Conservation (phyloP, 768 basidiomycete genomes). For the Mycena filopes region DNA sequence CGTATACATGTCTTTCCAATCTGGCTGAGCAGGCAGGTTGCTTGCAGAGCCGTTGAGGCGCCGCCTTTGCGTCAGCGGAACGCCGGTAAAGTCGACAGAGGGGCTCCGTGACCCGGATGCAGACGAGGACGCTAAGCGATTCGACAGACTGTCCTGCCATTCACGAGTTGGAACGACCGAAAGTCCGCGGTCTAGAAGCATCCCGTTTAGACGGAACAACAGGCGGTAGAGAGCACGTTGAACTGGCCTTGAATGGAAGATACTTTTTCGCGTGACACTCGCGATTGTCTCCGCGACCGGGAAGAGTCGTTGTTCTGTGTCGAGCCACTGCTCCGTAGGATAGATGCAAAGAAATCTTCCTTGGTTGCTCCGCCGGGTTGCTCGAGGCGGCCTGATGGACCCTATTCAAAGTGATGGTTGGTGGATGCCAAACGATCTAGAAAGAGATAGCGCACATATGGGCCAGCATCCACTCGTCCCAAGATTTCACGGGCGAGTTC, state of each 20-base stretch:
- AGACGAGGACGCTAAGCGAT: slow-evolving; percentile 54
- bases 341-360: slow-evolving; percentile 83
- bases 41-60: slow-evolving; percentile 50
- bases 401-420: slow-evolving; percentile 51
- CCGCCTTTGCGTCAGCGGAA: slow-evolving; percentile 58
- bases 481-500: slow-evolving; percentile 82
- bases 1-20: slow-evolving; percentile 72
- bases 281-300: slow-evolving; percentile 76
- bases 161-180: slow-evolving; percentile 75
- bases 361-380: slow-evolving; percentile 74
- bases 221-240: not conserved
- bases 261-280: slow-evolving; percentile 82
- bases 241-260: slow-evolving; percentile 72
- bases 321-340: slow-evolving; percentile 67
- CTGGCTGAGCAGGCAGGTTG: slow-evolving; percentile 46
- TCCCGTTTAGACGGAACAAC: not conserved
- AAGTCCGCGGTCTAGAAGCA: slow-evolving; percentile 62
- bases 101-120: slow-evolving; percentile 38
- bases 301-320: slow-evolving; percentile 65
- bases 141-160: slow-evolving; percentile 81
- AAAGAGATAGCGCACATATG: slow-evolving; percentile 67
- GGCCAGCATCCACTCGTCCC: slow-evolving; percentile 79
- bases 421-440: not conserved
- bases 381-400: slow-evolving; percentile 71
- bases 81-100: slow-evolving; percentile 41